phyloP scores from a whole-genome alignment of 345 rosid genomes.

The Linum tenue region DNA sequence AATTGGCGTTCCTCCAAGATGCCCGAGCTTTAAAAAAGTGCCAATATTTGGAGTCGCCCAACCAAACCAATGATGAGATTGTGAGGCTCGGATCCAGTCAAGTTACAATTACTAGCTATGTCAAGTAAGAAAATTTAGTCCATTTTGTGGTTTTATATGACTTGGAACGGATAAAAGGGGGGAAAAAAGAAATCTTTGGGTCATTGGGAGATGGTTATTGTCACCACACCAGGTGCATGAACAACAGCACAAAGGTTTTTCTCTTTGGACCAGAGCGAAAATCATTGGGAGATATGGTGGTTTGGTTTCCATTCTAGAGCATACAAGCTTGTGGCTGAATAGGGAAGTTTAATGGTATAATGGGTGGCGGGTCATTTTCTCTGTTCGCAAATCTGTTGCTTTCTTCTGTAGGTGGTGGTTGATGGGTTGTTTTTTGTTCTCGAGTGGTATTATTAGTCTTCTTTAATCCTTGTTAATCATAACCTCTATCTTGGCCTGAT shows the following conservation, averaged over 20 bases:
- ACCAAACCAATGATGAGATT: too few species aligned
- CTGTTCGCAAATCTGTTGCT: neutral
- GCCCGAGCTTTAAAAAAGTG: too few species aligned
- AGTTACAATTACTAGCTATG: too few species aligned
- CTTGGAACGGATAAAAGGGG: too few species aligned
- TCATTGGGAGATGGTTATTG: too few species aligned
- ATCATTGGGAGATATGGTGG: neutral
- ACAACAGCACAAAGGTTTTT: neutral
- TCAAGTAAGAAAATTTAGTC: too few species aligned
- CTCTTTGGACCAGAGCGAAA: neutral
- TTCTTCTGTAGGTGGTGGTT: neutral
- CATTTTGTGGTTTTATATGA: too few species aligned
- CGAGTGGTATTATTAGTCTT: neutral
- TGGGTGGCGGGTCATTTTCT: neutral
- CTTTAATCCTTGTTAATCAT: neutral
- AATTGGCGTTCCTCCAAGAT: too few species aligned
- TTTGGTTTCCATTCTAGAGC: neutral
- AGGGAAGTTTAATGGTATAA: neutral
- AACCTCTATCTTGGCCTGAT: neutral
- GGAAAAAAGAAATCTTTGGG: too few species aligned
- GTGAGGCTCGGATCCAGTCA: too few species aligned
- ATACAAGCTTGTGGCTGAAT: neutral
- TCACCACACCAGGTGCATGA: too few species aligned
- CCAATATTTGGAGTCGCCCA: too few species aligned
- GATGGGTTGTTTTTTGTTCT: neutral